phyloP scores from a whole-genome alignment of 169 alveolate species.

The Plasmodium sp. region DNA sequence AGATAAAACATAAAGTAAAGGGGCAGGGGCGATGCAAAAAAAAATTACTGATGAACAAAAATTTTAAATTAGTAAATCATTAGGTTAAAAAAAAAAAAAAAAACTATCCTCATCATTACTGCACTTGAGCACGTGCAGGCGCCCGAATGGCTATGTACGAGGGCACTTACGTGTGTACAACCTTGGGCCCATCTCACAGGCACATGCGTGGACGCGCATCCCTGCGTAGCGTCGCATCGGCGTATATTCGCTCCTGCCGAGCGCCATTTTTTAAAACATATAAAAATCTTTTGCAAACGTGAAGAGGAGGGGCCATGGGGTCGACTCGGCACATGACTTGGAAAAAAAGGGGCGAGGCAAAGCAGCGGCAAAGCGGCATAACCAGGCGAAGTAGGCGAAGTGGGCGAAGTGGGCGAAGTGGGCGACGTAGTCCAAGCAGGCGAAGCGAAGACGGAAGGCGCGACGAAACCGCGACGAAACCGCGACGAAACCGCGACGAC shows the following conservation, averaged over 20 bases:
- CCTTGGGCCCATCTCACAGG: not conserved
- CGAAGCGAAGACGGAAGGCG: not conserved
- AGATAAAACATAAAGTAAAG: not conserved
- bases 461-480: not conserved
- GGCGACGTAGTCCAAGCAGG: not conserved
- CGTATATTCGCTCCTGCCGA: not conserved
- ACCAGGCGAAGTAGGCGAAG: not conserved
- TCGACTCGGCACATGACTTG: not conserved
- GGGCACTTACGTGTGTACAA: constrained; percentile 15
- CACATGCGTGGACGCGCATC: not conserved
- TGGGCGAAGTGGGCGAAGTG: too few relatives aligned
- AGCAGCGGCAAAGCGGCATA: not conserved
- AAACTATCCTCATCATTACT: not conserved
- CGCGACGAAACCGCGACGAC: not conserved
- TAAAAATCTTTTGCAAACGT: not conserved
- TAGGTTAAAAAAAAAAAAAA: constrained; percentile 12
- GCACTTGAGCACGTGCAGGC: not conserved
- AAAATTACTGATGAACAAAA: not conserved
- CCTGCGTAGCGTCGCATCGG: not conserved
- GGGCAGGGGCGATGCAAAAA: not conserved
- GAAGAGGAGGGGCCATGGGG: not conserved
- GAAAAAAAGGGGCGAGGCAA: not conserved
- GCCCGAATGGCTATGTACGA: not conserved
- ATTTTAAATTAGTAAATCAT: constrained; percentile 43
- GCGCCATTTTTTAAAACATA: not conserved